phyloP scores from a whole-genome alignment of 2,329 filamentous ascomycete genomes.

The Magnaporthiopsis incrustans region DNA sequence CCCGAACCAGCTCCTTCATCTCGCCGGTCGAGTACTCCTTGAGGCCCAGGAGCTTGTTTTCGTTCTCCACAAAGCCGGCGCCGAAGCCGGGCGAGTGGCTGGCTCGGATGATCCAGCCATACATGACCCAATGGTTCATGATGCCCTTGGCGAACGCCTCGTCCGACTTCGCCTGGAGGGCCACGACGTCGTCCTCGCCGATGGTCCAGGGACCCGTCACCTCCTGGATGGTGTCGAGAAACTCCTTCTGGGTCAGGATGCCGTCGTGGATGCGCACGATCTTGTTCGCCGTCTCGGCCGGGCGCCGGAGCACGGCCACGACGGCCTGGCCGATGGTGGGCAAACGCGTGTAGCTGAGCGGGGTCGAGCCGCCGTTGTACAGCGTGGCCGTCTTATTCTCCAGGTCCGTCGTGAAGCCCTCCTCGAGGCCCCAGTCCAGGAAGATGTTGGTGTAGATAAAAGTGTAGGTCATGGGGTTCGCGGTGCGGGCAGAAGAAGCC shows the following conservation, averaged over 20 bases:
- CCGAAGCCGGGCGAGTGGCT: conserved; percentile 24
- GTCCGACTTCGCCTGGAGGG: conserved; percentile 27
- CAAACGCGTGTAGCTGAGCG: conserved; percentile 16
- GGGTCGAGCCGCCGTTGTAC: conserved; percentile 15
- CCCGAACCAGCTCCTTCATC: conserved; percentile 1
- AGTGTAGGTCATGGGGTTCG: conserved; percentile 16
- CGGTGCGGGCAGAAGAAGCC: conserved; percentile 3
- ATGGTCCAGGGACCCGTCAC: conserved; percentile 41
- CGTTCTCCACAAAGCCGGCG: conserved; percentile 14
- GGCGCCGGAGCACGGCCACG: background rate
- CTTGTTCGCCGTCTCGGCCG: conserved; percentile 6
- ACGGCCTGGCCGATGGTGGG: conserved; percentile 9
- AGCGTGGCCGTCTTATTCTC: conserved; percentile 4
- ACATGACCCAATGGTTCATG: conserved; percentile 14
- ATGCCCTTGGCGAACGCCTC: conserved; percentile 32
- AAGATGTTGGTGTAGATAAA: conserved; percentile 18
- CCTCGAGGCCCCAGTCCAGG: conserved; percentile 20
- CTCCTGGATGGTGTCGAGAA: conserved; percentile 46
- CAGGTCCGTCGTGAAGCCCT: conserved; percentile 10
- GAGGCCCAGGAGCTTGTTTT: conserved; percentile 36
- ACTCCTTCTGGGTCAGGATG: conserved; percentile 33
- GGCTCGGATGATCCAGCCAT: background rate
- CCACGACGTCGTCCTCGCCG: conserved; percentile 24
- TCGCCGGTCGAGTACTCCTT: conserved; percentile 22
- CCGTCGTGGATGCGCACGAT: conserved; percentile 35